Conservation (phyloP, 257 asterid genomes). For the Perilla frutescens region DNA sequence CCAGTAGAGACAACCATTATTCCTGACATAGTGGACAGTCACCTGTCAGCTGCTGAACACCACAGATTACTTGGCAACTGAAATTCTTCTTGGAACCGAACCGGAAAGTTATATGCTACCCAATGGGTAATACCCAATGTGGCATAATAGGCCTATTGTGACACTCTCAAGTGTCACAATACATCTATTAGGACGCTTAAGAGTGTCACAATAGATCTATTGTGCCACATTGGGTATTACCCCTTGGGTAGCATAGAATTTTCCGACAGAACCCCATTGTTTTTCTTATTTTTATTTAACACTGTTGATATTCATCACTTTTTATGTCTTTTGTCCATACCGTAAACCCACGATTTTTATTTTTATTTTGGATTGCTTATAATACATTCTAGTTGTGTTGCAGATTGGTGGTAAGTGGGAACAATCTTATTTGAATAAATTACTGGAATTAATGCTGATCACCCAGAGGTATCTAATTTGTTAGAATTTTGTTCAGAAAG, state of each 20-base stretch:
- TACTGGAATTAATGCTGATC: slow-evolving; percentile 75
- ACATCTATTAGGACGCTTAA: too few relatives aligned
- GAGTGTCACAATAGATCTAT: too few relatives aligned
- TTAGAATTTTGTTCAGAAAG: slow-evolving; percentile 17
- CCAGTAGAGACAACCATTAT: slow-evolving; percentile 86
- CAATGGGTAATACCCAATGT: too few relatives aligned
- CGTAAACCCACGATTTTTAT: slow-evolving; percentile 5
- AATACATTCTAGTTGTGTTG: slow-evolving; percentile 62
- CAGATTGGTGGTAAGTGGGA: slow-evolving; percentile 99
- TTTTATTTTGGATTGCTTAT: slow-evolving; percentile 34
- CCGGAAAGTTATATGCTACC: too few relatives aligned
- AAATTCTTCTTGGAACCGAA: slow-evolving; percentile 93
- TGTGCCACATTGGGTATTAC: too few relatives aligned
- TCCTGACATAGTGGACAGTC: slow-evolving; percentile 53
- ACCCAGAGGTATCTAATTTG: slow-evolving; percentile 72
- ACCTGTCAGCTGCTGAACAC: slow-evolving; percentile 90
- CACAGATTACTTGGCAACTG: slow-evolving; percentile 98
- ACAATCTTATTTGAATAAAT: slow-evolving; percentile 80
- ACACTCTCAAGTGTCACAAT: too few relatives aligned
- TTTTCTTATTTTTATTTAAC: slow-evolving; percentile 2
- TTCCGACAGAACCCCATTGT: slow-evolving; percentile 85
- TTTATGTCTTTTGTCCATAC: slow-evolving; percentile 29
- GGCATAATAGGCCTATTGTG: too few relatives aligned
- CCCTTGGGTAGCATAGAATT: too few relatives aligned
- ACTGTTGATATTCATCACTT: slow-evolving; percentile 33